These are phyloP conservation scores for Arachnomyces sp. DNA, from an alignment of 2,329 filamentous ascomycete genomes.

Conservation along the genomic window DNA sequence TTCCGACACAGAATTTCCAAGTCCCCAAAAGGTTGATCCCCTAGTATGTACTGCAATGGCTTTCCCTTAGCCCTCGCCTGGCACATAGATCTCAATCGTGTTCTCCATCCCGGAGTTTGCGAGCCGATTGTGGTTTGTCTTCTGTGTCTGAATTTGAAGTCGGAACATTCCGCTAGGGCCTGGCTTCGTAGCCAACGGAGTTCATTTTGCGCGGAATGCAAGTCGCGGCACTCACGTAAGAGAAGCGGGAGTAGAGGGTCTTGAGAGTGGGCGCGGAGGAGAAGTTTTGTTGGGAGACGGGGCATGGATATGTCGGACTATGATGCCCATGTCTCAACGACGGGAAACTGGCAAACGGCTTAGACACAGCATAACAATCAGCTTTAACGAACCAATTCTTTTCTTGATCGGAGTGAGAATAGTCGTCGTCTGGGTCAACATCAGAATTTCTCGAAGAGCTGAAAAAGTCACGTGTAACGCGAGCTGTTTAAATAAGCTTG, in stretches of 20 bases:
- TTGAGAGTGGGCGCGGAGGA: slow-evolving; percentile 28
- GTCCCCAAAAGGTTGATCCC: slow-evolving; percentile 78
- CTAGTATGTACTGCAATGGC: slow-evolving; percentile 84
- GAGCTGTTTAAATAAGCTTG: too few relatives aligned
- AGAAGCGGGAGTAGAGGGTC: slow-evolving; percentile 34
- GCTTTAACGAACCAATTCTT: too few relatives aligned
- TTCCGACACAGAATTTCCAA: slow-evolving; percentile 68
- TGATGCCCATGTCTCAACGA: too few relatives aligned
- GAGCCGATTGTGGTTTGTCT: neutral
- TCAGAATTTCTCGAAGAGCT: too few relatives aligned
- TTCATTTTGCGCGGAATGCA: slow-evolving; percentile 39
- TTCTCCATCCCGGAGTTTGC: slow-evolving; percentile 18
- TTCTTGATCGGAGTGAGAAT: too few relatives aligned
- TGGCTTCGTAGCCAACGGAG: slow-evolving; percentile 40
- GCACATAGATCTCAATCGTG: slow-evolving; percentile 31
- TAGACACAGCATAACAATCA: too few relatives aligned
- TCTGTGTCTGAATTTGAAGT: slow-evolving; percentile 1
- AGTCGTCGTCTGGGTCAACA: too few relatives aligned
- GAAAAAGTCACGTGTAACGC: too few relatives aligned
- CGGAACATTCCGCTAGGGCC: slow-evolving; percentile 16
- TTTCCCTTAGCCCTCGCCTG: slow-evolving; percentile 50
- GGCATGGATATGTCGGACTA: slow-evolving; percentile 27
- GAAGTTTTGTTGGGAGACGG: slow-evolving; percentile 30
- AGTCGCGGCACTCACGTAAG: slow-evolving; percentile 37
- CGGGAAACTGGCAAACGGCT: too few relatives aligned